phyloP scores from a whole-genome alignment of 2,329 filamentous ascomycete genomes.

The Chaetomium olivaceum region DNA sequence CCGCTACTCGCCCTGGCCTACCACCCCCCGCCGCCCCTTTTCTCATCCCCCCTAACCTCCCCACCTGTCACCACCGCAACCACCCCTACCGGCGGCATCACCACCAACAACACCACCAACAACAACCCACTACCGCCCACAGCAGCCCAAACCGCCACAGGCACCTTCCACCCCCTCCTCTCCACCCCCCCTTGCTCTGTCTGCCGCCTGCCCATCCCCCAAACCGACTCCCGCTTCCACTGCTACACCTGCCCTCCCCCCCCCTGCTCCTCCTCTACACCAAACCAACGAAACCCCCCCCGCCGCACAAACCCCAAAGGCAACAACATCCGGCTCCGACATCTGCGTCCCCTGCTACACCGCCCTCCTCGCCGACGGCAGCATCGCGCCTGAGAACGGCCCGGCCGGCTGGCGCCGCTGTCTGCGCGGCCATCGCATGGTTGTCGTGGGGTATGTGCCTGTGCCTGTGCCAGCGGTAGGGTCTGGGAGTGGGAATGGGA shows the following conservation, averaged over 20 bases:
- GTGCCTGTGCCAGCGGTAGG: too few relatives aligned
- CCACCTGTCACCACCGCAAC: not conserved
- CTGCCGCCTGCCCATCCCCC: conserved; percentile 66
- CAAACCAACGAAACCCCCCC: not conserved
- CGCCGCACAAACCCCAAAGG: not conserved
- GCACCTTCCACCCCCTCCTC: conserved; percentile 64
- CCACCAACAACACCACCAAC: conserved; percentile 29
- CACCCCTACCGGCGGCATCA: not conserved
- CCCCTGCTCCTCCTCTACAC: not conserved
- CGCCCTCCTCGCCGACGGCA: conserved; percentile 61
- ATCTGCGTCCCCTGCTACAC: conserved; percentile 79
- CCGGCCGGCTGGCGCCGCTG: conserved; percentile 82
- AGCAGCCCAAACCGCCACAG: conserved; percentile 36
- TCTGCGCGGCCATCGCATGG: conserved; percentile 76
- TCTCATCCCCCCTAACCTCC: not conserved
- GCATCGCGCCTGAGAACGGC: conserved; percentile 74
- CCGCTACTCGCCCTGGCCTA: conserved; percentile 75
- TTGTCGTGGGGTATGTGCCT: conserved; percentile 74
- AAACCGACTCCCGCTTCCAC: conserved; percentile 71
- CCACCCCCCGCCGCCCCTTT: conserved; percentile 26
- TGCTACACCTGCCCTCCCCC: conserved; percentile 66
- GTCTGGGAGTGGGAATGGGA: not conserved
- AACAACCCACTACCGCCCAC: conserved; percentile 16
- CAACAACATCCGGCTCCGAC: conserved; percentile 62
- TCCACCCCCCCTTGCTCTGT: conserved; percentile 77